Evolutionary conservation across 2,329 filamentous ascomycete genomes (phyloP).

Genomic region (Pyricularia grisea): DNA sequence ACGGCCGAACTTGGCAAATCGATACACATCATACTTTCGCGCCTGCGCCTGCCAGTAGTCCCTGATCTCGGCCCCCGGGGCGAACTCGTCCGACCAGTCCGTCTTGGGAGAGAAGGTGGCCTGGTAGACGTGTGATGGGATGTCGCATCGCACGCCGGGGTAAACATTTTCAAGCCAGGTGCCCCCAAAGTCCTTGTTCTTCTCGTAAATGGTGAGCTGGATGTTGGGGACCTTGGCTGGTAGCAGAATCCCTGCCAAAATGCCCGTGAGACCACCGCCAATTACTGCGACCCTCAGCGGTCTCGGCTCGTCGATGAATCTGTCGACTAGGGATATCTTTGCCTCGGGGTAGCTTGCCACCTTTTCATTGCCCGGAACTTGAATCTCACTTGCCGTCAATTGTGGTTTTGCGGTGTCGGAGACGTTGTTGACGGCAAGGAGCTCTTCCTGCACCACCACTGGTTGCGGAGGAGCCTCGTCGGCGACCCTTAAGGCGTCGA

Average conservation of each 20-base stretch:
- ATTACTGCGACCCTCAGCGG: constrained; percentile 38
- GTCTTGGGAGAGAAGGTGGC: constrained; percentile 58
- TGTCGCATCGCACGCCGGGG: constrained; percentile 58
- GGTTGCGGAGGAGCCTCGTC: neutral
- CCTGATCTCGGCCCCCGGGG: constrained; percentile 56
- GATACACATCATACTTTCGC: constrained; percentile 54
- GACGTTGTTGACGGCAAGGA: neutral
- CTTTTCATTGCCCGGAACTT: neutral
- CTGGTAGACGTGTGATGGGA: constrained; percentile 63
- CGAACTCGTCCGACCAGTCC: constrained; percentile 60
- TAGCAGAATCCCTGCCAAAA: constrained; percentile 55
- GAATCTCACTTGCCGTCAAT: neutral
- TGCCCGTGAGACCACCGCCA: constrained; percentile 54
- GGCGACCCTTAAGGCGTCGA: neutral
- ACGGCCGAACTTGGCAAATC: constrained; percentile 43
- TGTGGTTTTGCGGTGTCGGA: neutral
- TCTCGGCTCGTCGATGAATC: neutral
- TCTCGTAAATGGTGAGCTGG: constrained; percentile 57
- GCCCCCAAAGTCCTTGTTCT: constrained; percentile 53
- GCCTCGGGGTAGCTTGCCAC: neutral
- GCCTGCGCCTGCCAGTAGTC: constrained; percentile 58
- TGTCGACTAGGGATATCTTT: neutral
- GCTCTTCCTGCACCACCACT: neutral
- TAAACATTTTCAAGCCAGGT: constrained; percentile 50
- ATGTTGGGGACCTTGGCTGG: constrained; percentile 61